These are phyloP conservation scores for Rhizopus arrhizus DNA, from an alignment of 371 early-diverging fungal species.

Conservation along the genomic window DNA sequence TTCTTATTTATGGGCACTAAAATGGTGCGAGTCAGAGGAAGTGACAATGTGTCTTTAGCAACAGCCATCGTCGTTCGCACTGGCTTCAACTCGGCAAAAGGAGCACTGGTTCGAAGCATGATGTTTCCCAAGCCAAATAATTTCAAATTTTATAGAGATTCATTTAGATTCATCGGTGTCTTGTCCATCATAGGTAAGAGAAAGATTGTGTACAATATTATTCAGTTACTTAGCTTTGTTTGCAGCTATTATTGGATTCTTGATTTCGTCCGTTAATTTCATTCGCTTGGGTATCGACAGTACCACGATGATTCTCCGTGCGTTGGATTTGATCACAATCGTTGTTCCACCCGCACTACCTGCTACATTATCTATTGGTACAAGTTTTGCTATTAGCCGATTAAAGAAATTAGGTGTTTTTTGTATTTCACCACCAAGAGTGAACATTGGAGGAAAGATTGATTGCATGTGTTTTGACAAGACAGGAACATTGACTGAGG, in stretches of 20 bases:
- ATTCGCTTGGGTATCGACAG: constrained; percentile 72
- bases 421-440: constrained; percentile 93
- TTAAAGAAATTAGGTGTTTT: constrained; percentile 84
- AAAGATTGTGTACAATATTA: no score
- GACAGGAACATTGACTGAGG: constrained; percentile 99
- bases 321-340: constrained; percentile 92
- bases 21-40: constrained; percentile 79
- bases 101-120: constrained; percentile 93
- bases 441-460: constrained; percentile 95
- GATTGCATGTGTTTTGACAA: constrained; percentile 99
- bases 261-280: constrained; percentile 85
- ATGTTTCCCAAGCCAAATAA: constrained; percentile 92
- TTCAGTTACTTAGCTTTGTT: neutral
- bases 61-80: constrained; percentile 90
- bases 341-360: constrained; percentile 97
- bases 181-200: constrained; percentile 70
- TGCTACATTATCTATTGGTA: constrained; percentile 96
- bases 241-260: constrained; percentile 76
- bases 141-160: constrained; percentile 95
- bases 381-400: constrained; percentile 89
- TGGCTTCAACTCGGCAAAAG: constrained; percentile 98
- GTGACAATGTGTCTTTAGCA: constrained; percentile 49
- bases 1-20: constrained; percentile 92
- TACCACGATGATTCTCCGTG: constrained; percentile 77
- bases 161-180: constrained; percentile 93